These are phyloP conservation scores for Hansenula lynferdii DNA, from an alignment of 1,139 yeast genomes.

Conservation along the genomic window DNA sequence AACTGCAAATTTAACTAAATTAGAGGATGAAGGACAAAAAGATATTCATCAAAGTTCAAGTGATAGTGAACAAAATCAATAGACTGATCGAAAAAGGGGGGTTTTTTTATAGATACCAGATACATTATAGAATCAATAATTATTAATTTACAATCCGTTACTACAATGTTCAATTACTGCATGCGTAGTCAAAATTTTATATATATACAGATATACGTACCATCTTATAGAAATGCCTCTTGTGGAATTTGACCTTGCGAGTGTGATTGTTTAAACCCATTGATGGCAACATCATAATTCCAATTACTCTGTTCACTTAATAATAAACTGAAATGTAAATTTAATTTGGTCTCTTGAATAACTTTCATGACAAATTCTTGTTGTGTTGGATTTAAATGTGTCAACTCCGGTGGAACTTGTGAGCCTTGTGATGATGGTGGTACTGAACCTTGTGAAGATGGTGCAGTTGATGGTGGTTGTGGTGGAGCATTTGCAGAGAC, in stretches of 20 bases:
- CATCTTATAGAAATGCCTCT: too few species aligned
- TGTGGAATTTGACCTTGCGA: slow-evolving; percentile 47
- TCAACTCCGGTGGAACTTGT: slow-evolving; percentile 20
- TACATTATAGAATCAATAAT: too few species aligned
- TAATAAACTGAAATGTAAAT: slow-evolving; percentile 74
- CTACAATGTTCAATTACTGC: too few species aligned
- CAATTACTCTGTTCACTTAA: slow-evolving; percentile 86
- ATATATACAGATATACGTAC: too few species aligned
- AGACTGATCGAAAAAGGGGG: too few species aligned
- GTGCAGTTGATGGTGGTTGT: too few species aligned
- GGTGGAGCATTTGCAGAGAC: slow-evolving; percentile 23
- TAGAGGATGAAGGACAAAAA: slow-evolving; percentile 8
- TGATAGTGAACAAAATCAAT: slow-evolving; percentile 2
- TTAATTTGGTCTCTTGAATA: slow-evolving; percentile 70
- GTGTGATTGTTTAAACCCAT: slow-evolving; percentile 64
- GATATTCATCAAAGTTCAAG: slow-evolving; percentile 6
- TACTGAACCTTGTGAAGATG: too few species aligned
- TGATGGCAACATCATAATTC: slow-evolving; percentile 68
- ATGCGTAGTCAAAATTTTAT: too few species aligned
- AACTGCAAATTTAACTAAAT: slow-evolving; percentile 14
- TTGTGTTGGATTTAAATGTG: slow-evolving; percentile 50
- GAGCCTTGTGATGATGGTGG: slow-evolving; percentile 20
- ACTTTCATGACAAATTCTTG: slow-evolving; percentile 63
- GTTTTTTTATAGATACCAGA: too few species aligned
- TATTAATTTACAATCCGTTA: too few species aligned